phyloP scores from a whole-genome alignment of 257 asterid genomes.

The Fraxinus excelsior region DNA sequence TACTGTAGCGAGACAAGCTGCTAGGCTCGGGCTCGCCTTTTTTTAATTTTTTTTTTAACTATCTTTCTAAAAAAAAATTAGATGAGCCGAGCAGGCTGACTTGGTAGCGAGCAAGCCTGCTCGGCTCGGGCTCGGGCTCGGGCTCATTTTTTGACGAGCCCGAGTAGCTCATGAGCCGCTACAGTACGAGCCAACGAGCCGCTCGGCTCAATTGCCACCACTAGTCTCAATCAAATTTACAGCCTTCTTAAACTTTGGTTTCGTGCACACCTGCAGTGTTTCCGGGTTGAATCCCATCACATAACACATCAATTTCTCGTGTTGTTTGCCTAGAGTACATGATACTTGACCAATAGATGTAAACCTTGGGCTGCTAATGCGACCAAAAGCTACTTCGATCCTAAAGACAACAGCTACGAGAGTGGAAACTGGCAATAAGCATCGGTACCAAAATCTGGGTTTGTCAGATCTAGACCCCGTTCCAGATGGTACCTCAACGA shows the following conservation, averaged over 20 bases:
- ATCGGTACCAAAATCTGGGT: conserved; percentile 24
- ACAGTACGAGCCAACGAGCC: no score
- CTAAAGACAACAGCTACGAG: conserved; percentile 34
- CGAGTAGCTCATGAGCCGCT: no score
- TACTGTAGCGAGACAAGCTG: no score
- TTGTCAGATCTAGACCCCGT: conserved; percentile 34
- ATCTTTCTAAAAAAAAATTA: no score
- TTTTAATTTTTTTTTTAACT: no score
- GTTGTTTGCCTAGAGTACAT: conserved; percentile 23
- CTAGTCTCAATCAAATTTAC: conserved; percentile 60
- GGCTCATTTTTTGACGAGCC: no score
- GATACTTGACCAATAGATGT: conserved; percentile 37
- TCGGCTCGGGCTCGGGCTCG: no score
- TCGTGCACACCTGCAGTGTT: conserved; percentile 60
- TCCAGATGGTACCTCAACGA: conserved; percentile 73
- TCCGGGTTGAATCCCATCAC: conserved; percentile 65
- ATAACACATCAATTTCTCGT: conserved; percentile 46
- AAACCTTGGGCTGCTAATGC: conserved; percentile 25
- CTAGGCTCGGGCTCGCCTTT: no score
- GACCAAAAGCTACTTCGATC: conserved; percentile 39
- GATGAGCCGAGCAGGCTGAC: no score
- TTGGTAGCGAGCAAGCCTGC: no score
- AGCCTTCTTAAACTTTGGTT: conserved; percentile 68
- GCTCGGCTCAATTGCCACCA: no score
- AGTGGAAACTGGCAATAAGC: conserved; percentile 23